A percentile compares a stretch with the other conserved stretches of the same genome.
phyloP scores from a whole-genome alignment of 176 grass and related monocot genomes.

The Aegilops speltoides region DNA sequence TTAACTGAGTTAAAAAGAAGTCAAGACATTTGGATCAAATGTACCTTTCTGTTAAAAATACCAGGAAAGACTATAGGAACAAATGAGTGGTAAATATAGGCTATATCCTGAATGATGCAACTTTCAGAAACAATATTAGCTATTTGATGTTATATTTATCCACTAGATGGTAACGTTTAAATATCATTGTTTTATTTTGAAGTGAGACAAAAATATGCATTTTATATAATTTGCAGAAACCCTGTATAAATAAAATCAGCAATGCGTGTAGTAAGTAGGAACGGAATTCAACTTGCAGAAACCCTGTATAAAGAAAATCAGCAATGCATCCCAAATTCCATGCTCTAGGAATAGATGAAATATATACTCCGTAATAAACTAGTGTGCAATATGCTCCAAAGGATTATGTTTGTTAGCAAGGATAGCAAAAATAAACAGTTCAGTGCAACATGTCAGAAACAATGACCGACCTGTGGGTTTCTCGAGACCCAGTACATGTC shows the following conservation, averaged over 20 bases:
- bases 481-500: slow-evolving; percentile 76
- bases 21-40: not conserved
- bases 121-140: not conserved
- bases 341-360: not conserved
- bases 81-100: slow-evolving; percentile 2
- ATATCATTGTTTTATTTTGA: not conserved
- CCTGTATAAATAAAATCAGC: not conserved
- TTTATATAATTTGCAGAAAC: not conserved
- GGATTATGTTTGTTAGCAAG: not conserved
- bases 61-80: not conserved
- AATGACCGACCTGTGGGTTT: slow-evolving; percentile 48
- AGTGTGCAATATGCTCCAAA: not conserved
- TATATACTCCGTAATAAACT: not conserved
- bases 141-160: not conserved
- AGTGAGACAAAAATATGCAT: not conserved
- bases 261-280: not conserved
- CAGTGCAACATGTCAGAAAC: not conserved
- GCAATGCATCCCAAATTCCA: not conserved
- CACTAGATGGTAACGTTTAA: not conserved
- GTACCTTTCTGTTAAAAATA: not conserved
- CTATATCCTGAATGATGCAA: not conserved
- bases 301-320: no score
- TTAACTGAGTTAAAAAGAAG: not conserved
- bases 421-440: not conserved
- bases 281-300: not conserved